Evolutionary conservation across 2,329 filamentous ascomycete genomes (phyloP).

Genomic region (Claviceps capensis): DNA sequence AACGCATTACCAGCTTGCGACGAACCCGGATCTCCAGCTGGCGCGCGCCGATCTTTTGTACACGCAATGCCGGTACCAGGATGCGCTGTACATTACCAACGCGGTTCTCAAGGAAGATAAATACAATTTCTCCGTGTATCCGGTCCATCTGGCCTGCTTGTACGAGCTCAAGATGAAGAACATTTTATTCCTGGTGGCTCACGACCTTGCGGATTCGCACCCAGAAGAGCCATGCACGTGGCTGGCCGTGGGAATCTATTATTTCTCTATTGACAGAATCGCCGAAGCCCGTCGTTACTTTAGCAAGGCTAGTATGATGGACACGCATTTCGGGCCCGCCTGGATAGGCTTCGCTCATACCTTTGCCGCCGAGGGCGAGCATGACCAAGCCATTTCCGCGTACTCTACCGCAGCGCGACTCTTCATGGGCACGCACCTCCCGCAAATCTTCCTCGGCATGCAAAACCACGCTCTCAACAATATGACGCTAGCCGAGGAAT

Average conservation of each 20-base stretch:
- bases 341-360: constrained; percentile 99
- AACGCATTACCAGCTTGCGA: constrained; percentile 77
- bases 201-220: constrained; percentile 83
- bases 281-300: constrained; percentile 92
- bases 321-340: constrained; percentile 89
- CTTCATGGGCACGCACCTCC: constrained; percentile 93
- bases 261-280: constrained; percentile 77
- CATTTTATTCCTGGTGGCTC: constrained; percentile 77
- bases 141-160: constrained; percentile 80
- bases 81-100: constrained; percentile 73
- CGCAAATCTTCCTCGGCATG: constrained; percentile 94
- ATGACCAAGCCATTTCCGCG: constrained; percentile 94
- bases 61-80: constrained; percentile 85
- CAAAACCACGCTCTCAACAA: constrained; percentile 95
- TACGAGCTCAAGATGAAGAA: constrained; percentile 82
- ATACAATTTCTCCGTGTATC: constrained; percentile 80
- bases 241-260: constrained; percentile 91
- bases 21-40: constrained; percentile 81
- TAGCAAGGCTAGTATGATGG: constrained; percentile 93
- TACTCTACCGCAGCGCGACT: constrained; percentile 90
- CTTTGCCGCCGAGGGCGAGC: constrained; percentile 92
- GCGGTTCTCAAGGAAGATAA: constrained; percentile 71
- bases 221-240: constrained; percentile 86
- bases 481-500: constrained; percentile 85
- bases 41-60: constrained; percentile 84